A percentile compares a stretch with the other conserved stretches of the same genome.
phyloP scores from a whole-genome alignment of 2,329 filamentous ascomycete species.

The Aspergillus pseudoglaucus region DNA sequence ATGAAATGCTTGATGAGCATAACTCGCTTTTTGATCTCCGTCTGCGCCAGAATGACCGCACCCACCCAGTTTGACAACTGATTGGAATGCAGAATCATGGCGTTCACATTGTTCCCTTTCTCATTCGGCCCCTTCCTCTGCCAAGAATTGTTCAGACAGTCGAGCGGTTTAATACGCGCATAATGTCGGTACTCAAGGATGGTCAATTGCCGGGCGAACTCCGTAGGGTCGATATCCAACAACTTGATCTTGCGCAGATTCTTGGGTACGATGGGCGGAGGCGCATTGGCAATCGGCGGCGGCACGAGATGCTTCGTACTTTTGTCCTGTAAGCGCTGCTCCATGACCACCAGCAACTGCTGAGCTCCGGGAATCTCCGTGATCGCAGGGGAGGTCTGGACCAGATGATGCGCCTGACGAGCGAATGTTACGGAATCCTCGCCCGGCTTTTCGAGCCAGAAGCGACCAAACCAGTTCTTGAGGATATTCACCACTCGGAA shows the following conservation, averaged over 20 bases:
- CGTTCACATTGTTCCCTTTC: conserved; percentile 83
- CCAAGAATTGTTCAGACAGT: conserved; percentile 95
- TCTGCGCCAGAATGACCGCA: conserved; percentile 87
- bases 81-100: conserved; percentile 89
- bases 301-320: conserved; percentile 72
- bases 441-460: conserved; percentile 85
- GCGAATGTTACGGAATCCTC: conserved; percentile 64
- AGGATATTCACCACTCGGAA: conserved; percentile 92
- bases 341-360: conserved; percentile 72
- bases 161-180: conserved; percentile 81
- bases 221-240: conserved; percentile 82
- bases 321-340: conserved; percentile 69
- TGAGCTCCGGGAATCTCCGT: conserved; percentile 43
- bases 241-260: conserved; percentile 98
- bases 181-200: conserved; percentile 89
- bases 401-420: conserved; percentile 75
- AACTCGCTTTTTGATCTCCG: conserved; percentile 84
- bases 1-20: conserved; percentile 96
- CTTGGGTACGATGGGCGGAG: conserved; percentile 83
- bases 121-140: conserved; percentile 80
- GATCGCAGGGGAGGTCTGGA: conserved; percentile 34
- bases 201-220: conserved; percentile 88
- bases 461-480: conserved; percentile 93
- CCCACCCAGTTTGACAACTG: conserved; percentile 97
- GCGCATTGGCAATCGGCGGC: conserved; percentile 70